Conservation (phyloP, 495 filamentous ascomycete species). For the Pseudevernia furfuracea region DNA sequence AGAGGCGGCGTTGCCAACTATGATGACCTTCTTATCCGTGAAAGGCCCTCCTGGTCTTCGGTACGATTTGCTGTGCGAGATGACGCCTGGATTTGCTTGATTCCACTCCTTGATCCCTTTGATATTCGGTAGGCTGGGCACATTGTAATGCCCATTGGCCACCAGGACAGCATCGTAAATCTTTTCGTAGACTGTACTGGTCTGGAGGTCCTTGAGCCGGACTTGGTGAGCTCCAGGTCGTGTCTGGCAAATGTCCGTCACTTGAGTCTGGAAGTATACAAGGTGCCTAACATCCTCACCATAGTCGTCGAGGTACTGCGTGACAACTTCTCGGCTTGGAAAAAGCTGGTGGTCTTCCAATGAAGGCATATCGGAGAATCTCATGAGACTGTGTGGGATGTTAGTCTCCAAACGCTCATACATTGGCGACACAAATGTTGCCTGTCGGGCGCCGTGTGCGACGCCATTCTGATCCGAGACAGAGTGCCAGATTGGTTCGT, state of each 20-base stretch:
- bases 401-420: slow-evolving; percentile 81
- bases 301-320: slow-evolving; percentile 68
- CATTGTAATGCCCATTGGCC: slow-evolving; percentile 74
- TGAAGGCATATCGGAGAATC: slow-evolving; percentile 64
- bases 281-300: slow-evolving; percentile 50
- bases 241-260: slow-evolving; percentile 39
- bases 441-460: slow-evolving; percentile 25
- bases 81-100: slow-evolving; percentile 49
- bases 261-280: slow-evolving; percentile 52
- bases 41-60: slow-evolving; percentile 53
- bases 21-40: slow-evolving; percentile 55
- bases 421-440: slow-evolving; percentile 59
- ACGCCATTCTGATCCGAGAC: slow-evolving; percentile 11
- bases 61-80: slow-evolving; percentile 79
- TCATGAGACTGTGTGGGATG: slow-evolving; percentile 76
- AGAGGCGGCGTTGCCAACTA: slow-evolving; percentile 73
- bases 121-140: slow-evolving; percentile 63
- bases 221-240: slow-evolving; percentile 34
- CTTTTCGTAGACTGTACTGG: slow-evolving; percentile 31
- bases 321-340: slow-evolving; percentile 58
- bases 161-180: slow-evolving; percentile 70
- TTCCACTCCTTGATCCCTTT: slow-evolving; percentile 51
- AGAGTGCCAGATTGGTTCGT: slow-evolving; percentile 39
- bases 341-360: slow-evolving; percentile 58
- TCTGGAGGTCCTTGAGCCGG: slow-evolving; percentile 39